Base-by-base conservation (phyloP, 805 yeast species). In the Hyphopichia homilentoma region DNA sequence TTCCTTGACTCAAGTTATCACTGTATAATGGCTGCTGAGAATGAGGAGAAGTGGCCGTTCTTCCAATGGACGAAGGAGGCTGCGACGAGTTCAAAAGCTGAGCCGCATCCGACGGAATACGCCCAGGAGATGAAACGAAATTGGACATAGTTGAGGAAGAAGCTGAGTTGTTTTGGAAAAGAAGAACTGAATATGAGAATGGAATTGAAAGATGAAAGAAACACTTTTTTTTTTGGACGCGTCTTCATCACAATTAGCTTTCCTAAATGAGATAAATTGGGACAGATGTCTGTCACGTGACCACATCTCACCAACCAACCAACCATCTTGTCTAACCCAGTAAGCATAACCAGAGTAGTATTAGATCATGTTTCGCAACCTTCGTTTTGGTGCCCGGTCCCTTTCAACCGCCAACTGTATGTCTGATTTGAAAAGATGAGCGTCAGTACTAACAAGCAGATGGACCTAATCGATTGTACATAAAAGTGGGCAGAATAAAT, bases 401-500 rank as follows among this genome's bases (percentile, higher is more conserved):
- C n/a, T n/a, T n/a, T n/a, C n/a, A n/a, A n/a, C n/a, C n/a, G n/a
- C n/a, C n/a, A n/a, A n/a, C n/a, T n/a, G n/a, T n/a, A n/a, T n/a
- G n/a, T n/a, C n/a, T n/a, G n/a, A n/a, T n/a, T n/a, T n/a, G n/a
- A n/a, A n/a, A n/a, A n/a, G n/a, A n/a, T n/a, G n/a, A n/a, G n/a
- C n/a, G n/a, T n/a, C n/a, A n/a, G 22, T 20, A 20, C 22, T 20
- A 20, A 20, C 22, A 8, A 20, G 22, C 25, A 36, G 43, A 17
- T 26, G 40, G 50, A 4, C 57, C 59, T 7, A 41, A 43, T 16
- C 29, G 43, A 16, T 39, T 51, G n/a, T 36, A 40, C 32, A 40
- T 59, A 7, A 61, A 64, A 46, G 71, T 76, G 6, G 87, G 84
- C 0, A 46, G 52, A 19, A 73, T 79, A 13, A 44, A 57, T 7